These are phyloP conservation scores for Penicillium freii DNA, from an alignment of 2,329 filamentous ascomycete species.

Conservation along the genomic window DNA sequence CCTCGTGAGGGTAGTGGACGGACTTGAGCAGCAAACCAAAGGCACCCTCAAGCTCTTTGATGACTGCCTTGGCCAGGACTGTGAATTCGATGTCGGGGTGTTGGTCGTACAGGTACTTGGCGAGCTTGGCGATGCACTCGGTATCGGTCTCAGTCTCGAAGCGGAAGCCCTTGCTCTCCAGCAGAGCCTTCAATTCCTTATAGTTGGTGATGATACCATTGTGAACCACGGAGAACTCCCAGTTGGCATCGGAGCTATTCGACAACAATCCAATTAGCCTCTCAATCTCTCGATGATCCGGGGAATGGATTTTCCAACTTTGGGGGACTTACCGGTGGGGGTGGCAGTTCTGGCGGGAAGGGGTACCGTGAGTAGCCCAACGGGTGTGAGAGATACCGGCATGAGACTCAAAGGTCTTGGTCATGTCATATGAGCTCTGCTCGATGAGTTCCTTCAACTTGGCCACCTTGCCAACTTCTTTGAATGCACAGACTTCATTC, in stretches of 20 bases:
- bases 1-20: slow-evolving; percentile 96
- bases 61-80: slow-evolving; percentile 93
- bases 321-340: slow-evolving; percentile 75
- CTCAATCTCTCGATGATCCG: background rate
- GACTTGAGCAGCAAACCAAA: slow-evolving; percentile 98
- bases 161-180: slow-evolving; percentile 91
- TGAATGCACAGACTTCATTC: slow-evolving; percentile 95
- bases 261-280: background rate
- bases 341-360: slow-evolving; percentile 94
- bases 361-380: slow-evolving; percentile 96
- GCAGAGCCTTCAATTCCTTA: slow-evolving; percentile 95
- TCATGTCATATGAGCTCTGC: slow-evolving; percentile 75
- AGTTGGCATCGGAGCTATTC: slow-evolving; percentile 80
- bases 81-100: slow-evolving; percentile 95
- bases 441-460: slow-evolving; percentile 93
- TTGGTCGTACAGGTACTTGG: slow-evolving; percentile 96
- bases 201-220: slow-evolving; percentile 99
- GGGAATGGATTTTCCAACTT: background rate
- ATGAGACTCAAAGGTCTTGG: slow-evolving; percentile 95
- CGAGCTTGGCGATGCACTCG: slow-evolving; percentile 97
- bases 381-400: slow-evolving; percentile 98
- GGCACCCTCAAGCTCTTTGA: slow-evolving; percentile 96
- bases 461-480: slow-evolving; percentile 98
- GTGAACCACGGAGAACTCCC: slow-evolving; percentile 97
- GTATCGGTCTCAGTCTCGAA: slow-evolving; percentile 99